Evolutionary conservation across 495 filamentous ascomycete species (phyloP).

Genomic region (Pseudomonodictys pantanalensis): DNA sequence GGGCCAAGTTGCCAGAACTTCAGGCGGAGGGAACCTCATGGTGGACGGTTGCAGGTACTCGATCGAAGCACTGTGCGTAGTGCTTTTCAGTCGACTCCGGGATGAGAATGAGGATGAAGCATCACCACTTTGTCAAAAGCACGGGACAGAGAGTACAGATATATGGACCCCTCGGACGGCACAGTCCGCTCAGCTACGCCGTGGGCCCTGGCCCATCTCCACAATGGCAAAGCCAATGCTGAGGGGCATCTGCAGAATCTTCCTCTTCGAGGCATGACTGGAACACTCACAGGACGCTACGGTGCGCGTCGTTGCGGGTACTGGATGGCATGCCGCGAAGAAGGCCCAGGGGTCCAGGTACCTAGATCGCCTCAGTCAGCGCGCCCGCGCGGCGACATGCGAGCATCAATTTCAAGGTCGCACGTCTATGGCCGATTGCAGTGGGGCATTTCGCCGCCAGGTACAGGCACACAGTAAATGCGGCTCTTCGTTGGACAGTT

Average conservation of each 20-base stretch:
- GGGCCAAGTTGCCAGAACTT: slow-evolving; percentile 24
- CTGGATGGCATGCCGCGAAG: slow-evolving; percentile 8
- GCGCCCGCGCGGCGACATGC: slow-evolving; percentile 3
- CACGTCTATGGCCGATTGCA: neutral
- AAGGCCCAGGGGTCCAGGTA: slow-evolving; percentile 3
- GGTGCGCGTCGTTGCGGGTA: neutral
- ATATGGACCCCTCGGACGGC: neutral
- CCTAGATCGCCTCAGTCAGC: neutral
- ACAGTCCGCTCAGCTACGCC: neutral
- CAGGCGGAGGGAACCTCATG: slow-evolving; percentile 30
- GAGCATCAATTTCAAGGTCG: neutral
- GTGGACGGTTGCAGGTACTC: neutral
- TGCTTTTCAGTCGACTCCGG: slow-evolving; percentile 2
- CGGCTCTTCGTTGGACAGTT: slow-evolving; percentile 15
- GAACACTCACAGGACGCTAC: neutral
- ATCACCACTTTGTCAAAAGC: slow-evolving; percentile 1
- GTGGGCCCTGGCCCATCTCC: neutral
- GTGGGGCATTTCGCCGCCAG: neutral
- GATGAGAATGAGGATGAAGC: slow-evolving; percentile 10
- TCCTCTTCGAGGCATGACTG: neutral
- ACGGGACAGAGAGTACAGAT: slow-evolving; percentile 5
- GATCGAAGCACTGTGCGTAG: neutral
- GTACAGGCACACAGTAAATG: neutral
- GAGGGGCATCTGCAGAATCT: slow-evolving; percentile 5
- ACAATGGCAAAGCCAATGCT: slow-evolving; percentile 8